These are phyloP conservation scores for Fusarium burgessii DNA, from an alignment of 2,329 filamentous ascomycete genomes.

Conservation along the genomic window DNA sequence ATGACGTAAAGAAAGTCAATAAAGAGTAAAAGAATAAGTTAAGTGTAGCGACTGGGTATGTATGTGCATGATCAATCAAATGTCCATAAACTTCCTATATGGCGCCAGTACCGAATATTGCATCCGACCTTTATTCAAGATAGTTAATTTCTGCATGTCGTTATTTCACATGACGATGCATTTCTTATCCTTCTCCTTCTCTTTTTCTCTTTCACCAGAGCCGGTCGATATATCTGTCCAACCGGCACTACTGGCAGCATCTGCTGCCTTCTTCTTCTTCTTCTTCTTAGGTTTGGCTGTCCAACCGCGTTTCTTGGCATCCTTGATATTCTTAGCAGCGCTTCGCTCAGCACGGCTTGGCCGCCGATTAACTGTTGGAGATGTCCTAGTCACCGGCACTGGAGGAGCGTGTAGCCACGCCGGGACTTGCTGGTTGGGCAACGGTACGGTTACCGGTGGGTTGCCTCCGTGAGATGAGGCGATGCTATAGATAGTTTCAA, in stretches of 20 bases:
- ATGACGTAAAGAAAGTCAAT: slow-evolving; percentile 10
- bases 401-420: slow-evolving; percentile 54
- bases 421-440: slow-evolving; percentile 42
- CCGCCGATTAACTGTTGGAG: slow-evolving; percentile 60
- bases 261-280: slow-evolving; percentile 55
- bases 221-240: slow-evolving; percentile 65
- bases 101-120: slow-evolving; percentile 19
- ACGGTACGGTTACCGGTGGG: slow-evolving; percentile 12
- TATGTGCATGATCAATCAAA: slow-evolving; percentile 29
- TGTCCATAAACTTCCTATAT: slow-evolving; percentile 6
- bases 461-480: slow-evolving; percentile 39
- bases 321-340: slow-evolving; percentile 71
- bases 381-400: slow-evolving; percentile 51
- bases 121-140: slow-evolving; percentile 1
- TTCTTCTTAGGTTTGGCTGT: slow-evolving; percentile 56
- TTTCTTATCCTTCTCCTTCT: slow-evolving; percentile 62
- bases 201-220: slow-evolving; percentile 45
- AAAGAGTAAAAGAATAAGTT: slow-evolving; percentile 13
- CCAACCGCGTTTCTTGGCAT: slow-evolving; percentile 71
- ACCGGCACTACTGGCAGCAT: slow-evolving; percentile 59
- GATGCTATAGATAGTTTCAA: slow-evolving; percentile 67
- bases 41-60: slow-evolving; percentile 35
- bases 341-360: slow-evolving; percentile 69
- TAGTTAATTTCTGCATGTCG: slow-evolving; percentile 5
- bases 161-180: slow-evolving; percentile 64